Evolutionary conservation across 371 early-diverging fungal species (phyloP), one percentile per base, ranked within the genome.

Genomic region (Haplosporangium sp.): DNA sequence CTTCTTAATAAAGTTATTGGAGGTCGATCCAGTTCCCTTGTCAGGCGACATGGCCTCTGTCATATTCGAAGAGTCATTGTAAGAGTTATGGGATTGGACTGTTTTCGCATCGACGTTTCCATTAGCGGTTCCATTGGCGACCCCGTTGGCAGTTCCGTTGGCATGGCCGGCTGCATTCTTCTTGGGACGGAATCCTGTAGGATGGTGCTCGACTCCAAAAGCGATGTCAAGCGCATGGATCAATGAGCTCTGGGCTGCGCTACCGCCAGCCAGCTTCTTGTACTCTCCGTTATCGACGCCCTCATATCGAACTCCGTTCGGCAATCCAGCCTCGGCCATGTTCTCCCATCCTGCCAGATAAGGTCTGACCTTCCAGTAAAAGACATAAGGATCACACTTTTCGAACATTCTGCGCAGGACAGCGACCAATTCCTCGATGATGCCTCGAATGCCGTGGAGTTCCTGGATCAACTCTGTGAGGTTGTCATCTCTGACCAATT

Each of bases 271-370:
- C 82, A 95, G 95, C 55, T 90, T 86, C 57, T 93, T 86, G 84
- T 86, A 92, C 41, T 87, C 86, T 50, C 89, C 88, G 55, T 89
- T 90, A 64, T 94, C 92, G 0, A 95, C 96, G 6, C 95, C 96
- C 80, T 95, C 95, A 81, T 95, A 98, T n/a, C 94, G 87, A 13
- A 97, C 77, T 20, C 98, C 98, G 55, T 92, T 70, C 5, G 95
- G 95, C 58, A 96, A 79, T 1, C 94, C 94, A 37, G 92, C 93
- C 67, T 94, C 93, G 38, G 90, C 90, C 87, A 93, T 92, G 77
- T 96, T 94, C 71, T 93, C 93, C 96, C 97, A 97, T 4, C 98
- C 99, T 7, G 95, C 94, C 67, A 96, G 80, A 82, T 94, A 99
- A 40, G 92, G 92, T 42, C 98, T 89, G 62, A 96, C 93, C 73